Evolutionary conservation across 129 eudicot species (phyloP).

Genomic region (Tagetes patula): DNA sequence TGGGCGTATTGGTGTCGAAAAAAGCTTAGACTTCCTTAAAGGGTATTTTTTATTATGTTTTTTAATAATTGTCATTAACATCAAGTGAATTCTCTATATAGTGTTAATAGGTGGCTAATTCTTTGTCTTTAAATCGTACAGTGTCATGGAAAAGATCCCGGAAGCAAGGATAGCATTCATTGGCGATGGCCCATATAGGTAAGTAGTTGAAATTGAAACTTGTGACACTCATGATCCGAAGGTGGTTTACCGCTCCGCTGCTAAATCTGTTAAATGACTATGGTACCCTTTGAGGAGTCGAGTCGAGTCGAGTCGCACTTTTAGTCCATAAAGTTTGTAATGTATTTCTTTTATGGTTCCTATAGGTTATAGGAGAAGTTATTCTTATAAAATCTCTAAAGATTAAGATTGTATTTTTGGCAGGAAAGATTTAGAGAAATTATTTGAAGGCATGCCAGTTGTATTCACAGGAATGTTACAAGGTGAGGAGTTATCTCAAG

Average conservation of each 20-base stretch:
- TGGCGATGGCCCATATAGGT: conserved; percentile 97
- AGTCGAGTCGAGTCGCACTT: too few relatives aligned
- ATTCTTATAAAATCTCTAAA: not conserved
- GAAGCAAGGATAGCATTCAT: conserved; percentile 94
- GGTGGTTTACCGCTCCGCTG: not conserved
- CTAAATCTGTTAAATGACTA: not conserved
- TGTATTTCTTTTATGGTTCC: too few relatives aligned
- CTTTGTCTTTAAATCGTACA: conserved; percentile 32
- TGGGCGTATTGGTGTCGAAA: conserved; percentile 88
- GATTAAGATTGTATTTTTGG: not conserved
- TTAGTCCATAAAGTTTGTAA: not conserved
- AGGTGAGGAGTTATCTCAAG: conserved; percentile 96
- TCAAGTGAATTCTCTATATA: conserved; percentile 1
- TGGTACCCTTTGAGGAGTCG: not conserved
- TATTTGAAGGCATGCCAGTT: conserved; percentile 83
- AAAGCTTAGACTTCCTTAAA: conserved; percentile 86
- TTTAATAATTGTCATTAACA: not conserved
- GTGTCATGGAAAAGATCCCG: conserved; percentile 92
- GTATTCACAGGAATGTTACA: conserved; percentile 90
- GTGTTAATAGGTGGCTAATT: not conserved
- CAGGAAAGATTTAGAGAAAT: conserved; percentile 79
- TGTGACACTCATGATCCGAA: not conserved
- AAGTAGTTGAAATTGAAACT: not conserved
- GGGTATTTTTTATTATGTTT: conserved; percentile 41
- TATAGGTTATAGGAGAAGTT: too few relatives aligned